Evolutionary conservation across 257 asterid species (phyloP), one percentile per base, ranked within the genome.

Genomic region (Lithospermum erythrorhizon): DNA sequence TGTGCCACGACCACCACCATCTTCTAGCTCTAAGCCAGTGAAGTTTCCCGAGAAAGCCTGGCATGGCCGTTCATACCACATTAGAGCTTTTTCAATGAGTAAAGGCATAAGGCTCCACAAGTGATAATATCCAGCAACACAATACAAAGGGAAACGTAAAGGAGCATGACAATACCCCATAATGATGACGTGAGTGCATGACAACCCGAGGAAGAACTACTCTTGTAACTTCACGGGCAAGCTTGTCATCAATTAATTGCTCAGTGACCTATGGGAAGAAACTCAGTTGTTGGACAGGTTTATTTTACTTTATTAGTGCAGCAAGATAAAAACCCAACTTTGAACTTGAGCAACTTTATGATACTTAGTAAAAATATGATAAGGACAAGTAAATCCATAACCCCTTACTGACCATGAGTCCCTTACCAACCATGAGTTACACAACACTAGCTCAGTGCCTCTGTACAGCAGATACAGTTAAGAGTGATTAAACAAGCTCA

Each of bases 1-100:
- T 65, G 97, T 90, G 62, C 97, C 97, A 23, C 97, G 95, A 51
- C 97, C 97, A 47, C 97, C 97, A 54, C 97, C 97, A 75, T 90
- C 97, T 85, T 90, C 97, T 63, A 90, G 87, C 83, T 90, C 97
- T 75, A 90, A 78, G 63, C 97, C 97, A 65, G 95, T 90, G 76
- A 90, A 81, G 81, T 90, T 90, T 74, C 74, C 87, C 17, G 95
- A 90, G 82, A 87, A 90, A 22, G 96, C 94, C 97, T 90, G 82
- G 37, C 27, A 72, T 90, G 82, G 37, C 27, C 70, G 57, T 29
- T 47, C 30, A 61, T 61, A 13, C 9, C n/a, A 47, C 45, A 47
- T 55, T 19, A 79, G 59, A 30, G 59, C 59, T 24, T 29, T 54
- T 48, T 37, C 37, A 32, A 30, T n/a, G 11, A 35, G 13, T 8